Base-by-base conservation (phyloP, 148 eudicot species). In the Fagopyrum esculentum region DNA sequence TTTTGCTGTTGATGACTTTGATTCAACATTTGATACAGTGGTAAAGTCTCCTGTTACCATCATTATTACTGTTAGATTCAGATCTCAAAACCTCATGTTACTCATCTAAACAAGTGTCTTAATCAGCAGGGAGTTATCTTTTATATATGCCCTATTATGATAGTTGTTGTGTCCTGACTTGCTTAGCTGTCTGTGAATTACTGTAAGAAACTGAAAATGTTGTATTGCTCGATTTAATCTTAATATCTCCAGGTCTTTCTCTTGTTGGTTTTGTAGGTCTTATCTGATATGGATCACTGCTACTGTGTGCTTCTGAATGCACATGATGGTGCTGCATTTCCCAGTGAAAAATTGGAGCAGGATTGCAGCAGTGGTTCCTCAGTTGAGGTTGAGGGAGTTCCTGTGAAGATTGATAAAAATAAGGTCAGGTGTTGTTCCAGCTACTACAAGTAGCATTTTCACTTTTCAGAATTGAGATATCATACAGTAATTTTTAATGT, bases 1-100 rank as follows among this genome's bases (percentile, higher is more conserved):
- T 85, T 96, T 92, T 83, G 97, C 99, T 75, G 91, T 96, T 78
- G 99, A 96, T 79, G 99, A 96, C 84, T 96, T 96, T 48, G 98
- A 96, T 89, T 96, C 98, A 77, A 96, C 99, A 69, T 86, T 96
- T 83, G 98, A 96, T 75, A 86, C 97, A 64, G 97, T 95, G 99
- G 99, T 95, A 90, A 88, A 69, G 26, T 46, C 3, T 17, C 13
- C 44, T 17, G 9, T 45, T 45, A 13, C 19, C 47, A 66, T 5
- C 19, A 40, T 40, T 66, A 66, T 22, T 19, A 59, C 12, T 40
- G 43, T 15, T 43, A 66, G 47, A 66, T 66, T 66, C 71, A 13
- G 47, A 10, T 43, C 71, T 29, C 19, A 40, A 13, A 66, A 40
- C 5, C 9, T 11, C 1, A 0, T 40, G 5, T 43, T 40, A 66